Conservation (phyloP, 1,139 yeast species). For the Tardiomyces digboiensis region DNA sequence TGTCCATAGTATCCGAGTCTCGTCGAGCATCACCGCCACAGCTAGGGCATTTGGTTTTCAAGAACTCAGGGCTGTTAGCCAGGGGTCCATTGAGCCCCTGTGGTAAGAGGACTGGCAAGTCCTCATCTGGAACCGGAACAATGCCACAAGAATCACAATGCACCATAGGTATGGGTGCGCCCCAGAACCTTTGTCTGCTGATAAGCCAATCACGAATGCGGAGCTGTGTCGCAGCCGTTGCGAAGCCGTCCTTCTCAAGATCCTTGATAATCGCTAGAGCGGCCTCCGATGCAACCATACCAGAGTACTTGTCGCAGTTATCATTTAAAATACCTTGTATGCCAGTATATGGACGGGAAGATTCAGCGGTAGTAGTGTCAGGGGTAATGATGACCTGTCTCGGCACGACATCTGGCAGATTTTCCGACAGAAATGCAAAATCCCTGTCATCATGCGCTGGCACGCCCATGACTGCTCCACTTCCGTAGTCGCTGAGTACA, state of each 20-base stretch:
- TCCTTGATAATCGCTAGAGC: slow-evolving; percentile 35
- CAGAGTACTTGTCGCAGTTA: slow-evolving; percentile 41
- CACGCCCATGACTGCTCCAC: slow-evolving; percentile 96
- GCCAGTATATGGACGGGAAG: slow-evolving; percentile 36
- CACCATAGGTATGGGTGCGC: slow-evolving; percentile 93
- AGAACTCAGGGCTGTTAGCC: slow-evolving; percentile 57
- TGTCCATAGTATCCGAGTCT: slow-evolving; percentile 98
- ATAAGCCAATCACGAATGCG: slow-evolving; percentile 88
- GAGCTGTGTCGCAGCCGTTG: slow-evolving; percentile 43
- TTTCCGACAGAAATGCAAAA: slow-evolving; percentile 63
- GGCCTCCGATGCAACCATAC: slow-evolving; percentile 44
- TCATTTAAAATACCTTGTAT: slow-evolving; percentile 47
- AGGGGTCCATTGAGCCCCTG: slow-evolving; percentile 62
- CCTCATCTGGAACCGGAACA: slow-evolving; percentile 80
- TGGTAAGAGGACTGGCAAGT: slow-evolving; percentile 78
- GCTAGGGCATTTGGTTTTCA: slow-evolving; percentile 67
- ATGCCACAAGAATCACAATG: slow-evolving; percentile 82
- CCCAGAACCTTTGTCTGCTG: slow-evolving; percentile 95
- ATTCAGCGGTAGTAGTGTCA: slow-evolving; percentile 9
- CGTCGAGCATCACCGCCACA: slow-evolving; percentile 71
- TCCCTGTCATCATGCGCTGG: slow-evolving; percentile 92
- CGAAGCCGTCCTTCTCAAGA: slow-evolving; percentile 34
- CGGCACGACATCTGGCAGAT: slow-evolving; percentile 39
- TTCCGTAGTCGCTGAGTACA: slow-evolving; percentile 74
- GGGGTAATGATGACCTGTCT: slow-evolving; percentile 38